Conservation (phyloP, 345 rosid species). For the Populus euphratica region DNA sequence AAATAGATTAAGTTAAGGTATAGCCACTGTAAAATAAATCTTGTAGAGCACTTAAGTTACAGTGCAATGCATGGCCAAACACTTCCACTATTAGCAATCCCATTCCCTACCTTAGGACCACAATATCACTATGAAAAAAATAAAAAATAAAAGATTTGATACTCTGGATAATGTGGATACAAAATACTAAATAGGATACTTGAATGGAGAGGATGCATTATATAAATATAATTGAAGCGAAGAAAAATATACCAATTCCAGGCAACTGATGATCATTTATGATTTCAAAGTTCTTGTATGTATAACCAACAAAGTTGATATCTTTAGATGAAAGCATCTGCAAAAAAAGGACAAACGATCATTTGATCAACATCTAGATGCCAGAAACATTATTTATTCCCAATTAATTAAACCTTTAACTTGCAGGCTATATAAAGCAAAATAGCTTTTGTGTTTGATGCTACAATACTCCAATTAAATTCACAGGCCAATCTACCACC, state of each 20-base stretch:
- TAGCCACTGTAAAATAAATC: background rate
- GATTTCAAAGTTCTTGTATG: constrained; percentile 36
- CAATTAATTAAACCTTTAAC: background rate
- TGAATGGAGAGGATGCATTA: background rate
- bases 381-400: background rate
- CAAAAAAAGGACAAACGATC: constrained; percentile 9
- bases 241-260: constrained; percentile 23
- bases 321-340: constrained; percentile 32
- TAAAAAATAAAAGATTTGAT: background rate
- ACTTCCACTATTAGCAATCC: background rate
- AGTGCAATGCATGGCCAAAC: background rate
- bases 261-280: constrained; percentile 32
- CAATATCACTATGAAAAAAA: background rate
- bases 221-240: background rate
- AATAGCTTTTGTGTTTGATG: background rate
- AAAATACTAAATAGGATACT: background rate
- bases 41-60: background rate
- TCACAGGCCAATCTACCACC: background rate
- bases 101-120: background rate
- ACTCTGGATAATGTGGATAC: background rate
- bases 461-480: background rate
- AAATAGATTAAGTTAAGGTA: background rate
- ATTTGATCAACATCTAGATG: background rate
- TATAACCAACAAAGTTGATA: constrained; percentile 34
- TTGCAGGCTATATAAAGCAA: background rate